Conservation (phyloP, 2,329 filamentous ascomycete species). For the Colletotrichum lentis region DNA sequence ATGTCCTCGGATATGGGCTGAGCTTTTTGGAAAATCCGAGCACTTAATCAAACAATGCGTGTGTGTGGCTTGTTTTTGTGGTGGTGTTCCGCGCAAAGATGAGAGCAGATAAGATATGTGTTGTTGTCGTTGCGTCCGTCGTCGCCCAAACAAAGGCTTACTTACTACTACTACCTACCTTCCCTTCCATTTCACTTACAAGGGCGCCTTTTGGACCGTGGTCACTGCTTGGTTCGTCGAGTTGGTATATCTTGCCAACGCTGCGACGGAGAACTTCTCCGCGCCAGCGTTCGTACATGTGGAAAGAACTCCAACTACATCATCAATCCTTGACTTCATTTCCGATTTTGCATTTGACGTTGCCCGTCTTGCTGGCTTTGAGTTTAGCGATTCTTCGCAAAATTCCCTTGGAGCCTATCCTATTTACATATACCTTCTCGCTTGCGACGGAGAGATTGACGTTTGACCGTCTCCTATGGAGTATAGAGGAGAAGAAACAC, state of each 20-base stretch:
- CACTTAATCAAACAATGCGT: too few species aligned
- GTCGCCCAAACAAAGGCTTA: too few species aligned
- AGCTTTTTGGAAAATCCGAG: background rate
- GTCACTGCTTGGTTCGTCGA: background rate
- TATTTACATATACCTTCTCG: too few species aligned
- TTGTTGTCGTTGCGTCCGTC: too few species aligned
- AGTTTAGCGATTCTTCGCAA: background rate
- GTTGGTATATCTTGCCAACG: background rate
- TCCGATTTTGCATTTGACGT: background rate
- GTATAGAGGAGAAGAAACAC: background rate
- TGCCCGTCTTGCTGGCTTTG: background rate
- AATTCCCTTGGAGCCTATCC: background rate
- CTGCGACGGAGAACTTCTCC: slow-evolving; percentile 10
- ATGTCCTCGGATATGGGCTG: background rate
- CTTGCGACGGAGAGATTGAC: too few species aligned
- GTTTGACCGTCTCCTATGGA: background rate
- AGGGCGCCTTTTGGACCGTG: background rate
- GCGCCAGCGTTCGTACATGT: slow-evolving; percentile 13
- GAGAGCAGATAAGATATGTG: too few species aligned
- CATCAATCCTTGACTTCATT: slow-evolving; percentile 4
- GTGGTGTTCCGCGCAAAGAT: too few species aligned
- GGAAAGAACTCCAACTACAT: slow-evolving; percentile 22
- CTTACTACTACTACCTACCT: too few species aligned
- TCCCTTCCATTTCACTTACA: too few species aligned
- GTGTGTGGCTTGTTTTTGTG: too few species aligned